phyloP scores from a whole-genome alignment of 1,284 basidiomycete species.

The Heterobasidion occidentale region DNA sequence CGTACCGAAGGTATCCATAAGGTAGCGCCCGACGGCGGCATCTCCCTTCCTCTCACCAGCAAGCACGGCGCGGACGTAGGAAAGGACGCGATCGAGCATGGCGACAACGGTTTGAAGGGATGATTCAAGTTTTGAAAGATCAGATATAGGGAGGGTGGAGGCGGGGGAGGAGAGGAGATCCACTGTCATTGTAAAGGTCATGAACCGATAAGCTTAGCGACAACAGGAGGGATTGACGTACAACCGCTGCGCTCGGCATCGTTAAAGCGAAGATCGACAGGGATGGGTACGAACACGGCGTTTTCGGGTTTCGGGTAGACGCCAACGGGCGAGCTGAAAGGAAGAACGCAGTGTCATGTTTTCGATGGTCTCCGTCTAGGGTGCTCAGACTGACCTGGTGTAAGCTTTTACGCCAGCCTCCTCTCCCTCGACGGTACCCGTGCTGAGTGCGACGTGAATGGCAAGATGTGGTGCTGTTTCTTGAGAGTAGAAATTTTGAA shows the following conservation, averaged over 20 bases:
- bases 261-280: constrained; percentile 75
- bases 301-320: constrained; percentile 87
- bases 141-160: constrained; percentile 42
- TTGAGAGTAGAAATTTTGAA: constrained; percentile 97
- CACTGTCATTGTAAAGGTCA: constrained; percentile 35
- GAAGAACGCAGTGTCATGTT: constrained; percentile 11
- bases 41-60: constrained; percentile 78
- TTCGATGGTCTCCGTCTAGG: not conserved
- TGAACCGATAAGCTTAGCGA: not conserved
- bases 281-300: constrained; percentile 85
- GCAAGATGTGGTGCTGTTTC: constrained; percentile 88
- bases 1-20: constrained; percentile 84
- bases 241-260: constrained; percentile 79
- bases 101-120: constrained; percentile 64
- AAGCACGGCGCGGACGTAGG: constrained; percentile 82
- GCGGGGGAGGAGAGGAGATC: constrained; percentile 60
- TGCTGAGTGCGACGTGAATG: constrained; percentile 91
- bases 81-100: constrained; percentile 82
- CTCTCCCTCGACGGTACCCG: constrained; percentile 64
- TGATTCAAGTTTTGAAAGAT: constrained; percentile 64
- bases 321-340: constrained; percentile 69
- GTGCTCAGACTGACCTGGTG: constrained; percentile 54
- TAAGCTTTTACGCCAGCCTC: constrained; percentile 84
- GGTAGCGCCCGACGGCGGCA: constrained; percentile 82
- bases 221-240: constrained; percentile 35